Base-by-base conservation (phyloP, 2,329 filamentous ascomycete genomes). In the Xylariaceae sp. region DNA sequence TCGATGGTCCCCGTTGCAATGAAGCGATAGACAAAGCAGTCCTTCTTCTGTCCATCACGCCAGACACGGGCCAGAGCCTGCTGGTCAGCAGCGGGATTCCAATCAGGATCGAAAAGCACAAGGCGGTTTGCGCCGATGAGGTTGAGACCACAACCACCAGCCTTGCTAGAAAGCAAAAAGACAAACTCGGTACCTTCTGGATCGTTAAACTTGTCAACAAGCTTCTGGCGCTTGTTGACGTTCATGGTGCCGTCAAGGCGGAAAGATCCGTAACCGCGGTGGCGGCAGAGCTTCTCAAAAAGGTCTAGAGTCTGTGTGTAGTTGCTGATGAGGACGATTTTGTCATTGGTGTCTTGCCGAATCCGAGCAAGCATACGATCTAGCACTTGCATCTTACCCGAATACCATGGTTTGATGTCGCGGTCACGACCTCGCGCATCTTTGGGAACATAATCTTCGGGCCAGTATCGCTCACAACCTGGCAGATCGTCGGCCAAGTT, bases 1-100 rank as follows among this genome's bases (percentile, higher is more conserved):
- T 98, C 93, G 47, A 98, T 98, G 0, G 90, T 96, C 3, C 93
- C 93, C 0, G 94, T 97, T 0, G 90, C 87, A 56, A 98, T 98
- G 68, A 98, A 98, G n/a, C 93, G 87, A 64, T 98, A 98, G 13
- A 98, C 93, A 56, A 98, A 98, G 60, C 93, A 98, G 59, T 98
- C 93, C 62, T 98, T 98, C 75, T 94, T 97, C 65, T 98, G 93
- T 0, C 93, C 93, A 56, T 98, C 93, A 73, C 93, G 87, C 93
- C 93, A 98, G 16, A 98, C 93, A 71, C 93, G 87, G 28, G 93
- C 93, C 22, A 98, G 77, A 3, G 93, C 93, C 68, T 98, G 93
- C 64, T 98, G 93, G 59, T 98, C 93, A 1, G 93, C 90, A 3
- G 93, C 93, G 1, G 93, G 93, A 57, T 98, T 98, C 93, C 93